Evolutionary conservation across 495 filamentous ascomycete species (phyloP).

Genomic region (Pyrenula aspistea): DNA sequence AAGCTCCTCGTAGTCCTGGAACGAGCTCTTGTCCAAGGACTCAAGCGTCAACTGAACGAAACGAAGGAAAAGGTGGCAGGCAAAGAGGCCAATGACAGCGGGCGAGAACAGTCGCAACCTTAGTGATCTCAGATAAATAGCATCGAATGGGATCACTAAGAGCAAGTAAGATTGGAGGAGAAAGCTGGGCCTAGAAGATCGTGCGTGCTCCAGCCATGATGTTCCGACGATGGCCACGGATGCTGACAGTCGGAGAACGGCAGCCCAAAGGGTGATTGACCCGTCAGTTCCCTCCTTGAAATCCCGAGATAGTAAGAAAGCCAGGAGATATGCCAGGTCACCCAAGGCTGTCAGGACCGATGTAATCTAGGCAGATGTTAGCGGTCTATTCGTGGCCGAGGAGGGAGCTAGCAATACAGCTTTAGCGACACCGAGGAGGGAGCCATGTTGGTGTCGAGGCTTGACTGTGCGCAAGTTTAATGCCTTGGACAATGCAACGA

Average conservation of each 20-base stretch:
- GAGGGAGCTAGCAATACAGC: neutral
- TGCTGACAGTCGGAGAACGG: neutral
- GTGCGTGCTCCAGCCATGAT: neutral
- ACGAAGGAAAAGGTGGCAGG: neutral
- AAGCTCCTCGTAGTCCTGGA: neutral
- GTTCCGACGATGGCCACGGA: neutral
- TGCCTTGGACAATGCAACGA: neutral
- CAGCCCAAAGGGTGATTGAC: neutral
- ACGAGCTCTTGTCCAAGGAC: neutral
- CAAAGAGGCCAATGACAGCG: neutral
- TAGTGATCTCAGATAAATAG: neutral
- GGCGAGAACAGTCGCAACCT: neutral
- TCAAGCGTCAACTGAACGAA: neutral
- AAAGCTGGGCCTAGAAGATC: neutral
- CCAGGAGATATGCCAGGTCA: neutral
- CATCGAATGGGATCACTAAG: neutral
- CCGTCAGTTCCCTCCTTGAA: neutral
- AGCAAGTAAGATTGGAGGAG: neutral
- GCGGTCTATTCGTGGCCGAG: neutral
- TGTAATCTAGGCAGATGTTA: neutral
- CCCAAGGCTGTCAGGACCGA: neutral
- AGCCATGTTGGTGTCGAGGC: neutral
- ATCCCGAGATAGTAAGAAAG: neutral
- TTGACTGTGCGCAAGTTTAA: neutral
- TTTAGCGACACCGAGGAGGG: neutral